A percentile compares a stretch with the other conserved stretches of the same genome.
These are phyloP conservation scores for Russula sp. DNA, from an alignment of 768 basidiomycete species.

Conservation along the genomic window DNA sequence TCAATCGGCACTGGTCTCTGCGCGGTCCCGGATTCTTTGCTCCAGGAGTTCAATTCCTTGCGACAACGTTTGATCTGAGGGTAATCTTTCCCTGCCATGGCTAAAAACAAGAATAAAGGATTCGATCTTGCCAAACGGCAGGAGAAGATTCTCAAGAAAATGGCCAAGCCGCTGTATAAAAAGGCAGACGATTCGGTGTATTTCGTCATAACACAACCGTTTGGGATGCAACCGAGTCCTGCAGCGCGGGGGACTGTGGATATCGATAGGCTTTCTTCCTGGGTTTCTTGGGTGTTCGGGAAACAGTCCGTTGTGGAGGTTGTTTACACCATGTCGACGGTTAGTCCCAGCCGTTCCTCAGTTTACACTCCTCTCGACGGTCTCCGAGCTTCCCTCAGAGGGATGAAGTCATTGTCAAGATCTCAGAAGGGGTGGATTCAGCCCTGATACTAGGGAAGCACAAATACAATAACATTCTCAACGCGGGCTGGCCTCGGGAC, in stretches of 20 bases:
- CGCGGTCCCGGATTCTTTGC: background rate
- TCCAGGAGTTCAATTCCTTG: background rate
- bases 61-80: background rate
- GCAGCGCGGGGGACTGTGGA: slow-evolving; percentile 4
- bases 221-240: slow-evolving; percentile 17
- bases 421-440: slow-evolving; percentile 3
- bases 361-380: background rate
- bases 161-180: slow-evolving; percentile 21
- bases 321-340: slow-evolving; percentile 23
- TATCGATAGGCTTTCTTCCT: slow-evolving; percentile 15
- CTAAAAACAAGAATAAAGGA: slow-evolving; percentile 19
- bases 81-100: slow-evolving; percentile 3
- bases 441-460: slow-evolving; percentile 16
- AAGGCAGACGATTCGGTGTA: slow-evolving; percentile 10
- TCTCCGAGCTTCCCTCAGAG: slow-evolving; percentile 10
- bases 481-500: background rate
- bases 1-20: background rate
- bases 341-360: slow-evolving; percentile 10
- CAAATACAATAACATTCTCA: slow-evolving; percentile 14
- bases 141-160: slow-evolving; percentile 20
- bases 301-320: slow-evolving; percentile 10
- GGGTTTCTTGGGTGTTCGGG: slow-evolving; percentile 20
- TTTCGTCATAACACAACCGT: slow-evolving; percentile 19
- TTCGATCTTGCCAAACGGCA: slow-evolving; percentile 16
- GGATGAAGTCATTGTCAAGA: slow-evolving; percentile 18